Base-by-base conservation (phyloP, 106 monocot species). In the Dendrobium huoshanense region DNA sequence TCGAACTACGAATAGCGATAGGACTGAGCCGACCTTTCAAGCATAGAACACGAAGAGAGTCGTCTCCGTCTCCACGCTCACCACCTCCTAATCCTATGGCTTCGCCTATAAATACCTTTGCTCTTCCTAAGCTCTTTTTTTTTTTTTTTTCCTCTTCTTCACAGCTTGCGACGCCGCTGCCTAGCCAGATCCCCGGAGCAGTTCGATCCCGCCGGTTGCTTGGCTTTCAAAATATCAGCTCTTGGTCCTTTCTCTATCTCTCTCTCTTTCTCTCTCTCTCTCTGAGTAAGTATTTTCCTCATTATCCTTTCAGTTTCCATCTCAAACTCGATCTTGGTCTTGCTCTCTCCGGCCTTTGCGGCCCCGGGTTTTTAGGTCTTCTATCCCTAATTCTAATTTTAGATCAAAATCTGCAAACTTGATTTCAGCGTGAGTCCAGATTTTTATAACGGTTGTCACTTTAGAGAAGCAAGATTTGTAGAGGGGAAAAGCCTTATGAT, bases 91-190 rank as follows among this genome's bases (percentile, higher is more conserved):
- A 7, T 49, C 49, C 48, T 13, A 47, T 76, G 25, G 48, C 49
- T 19, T 76, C 76, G 48, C 22, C 76, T 76, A 76, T 76, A 76
- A 76, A 76, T 76, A 76, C 5, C 4, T 48, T n/a, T 27, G 17
- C 48, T 27, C 37, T 37, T 2, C 37, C 76, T 49, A 0, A 11
- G 13, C 45, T 1, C 1, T 0, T 13, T 11, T 24, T 9, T 8
- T 27, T 49, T 76, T 76, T 76, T 49, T 27, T 27, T 9, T n/a
- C 19, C 29, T 76, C 16, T 27, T 51, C 76, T 4, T 9, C 3
- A 27, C 2, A 5, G 9, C 4, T 1, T 76, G 0, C 9, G 49
- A 2, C 27, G 49, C 20, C 25, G 18, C 7, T 47, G 4, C 3
- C 25, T 13, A 3, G 10, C 47, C 27, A 49, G 76, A 76, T 76